These are phyloP conservation scores for Alternaria dauci DNA, from an alignment of 2,329 filamentous ascomycete genomes.

Conservation along the genomic window DNA sequence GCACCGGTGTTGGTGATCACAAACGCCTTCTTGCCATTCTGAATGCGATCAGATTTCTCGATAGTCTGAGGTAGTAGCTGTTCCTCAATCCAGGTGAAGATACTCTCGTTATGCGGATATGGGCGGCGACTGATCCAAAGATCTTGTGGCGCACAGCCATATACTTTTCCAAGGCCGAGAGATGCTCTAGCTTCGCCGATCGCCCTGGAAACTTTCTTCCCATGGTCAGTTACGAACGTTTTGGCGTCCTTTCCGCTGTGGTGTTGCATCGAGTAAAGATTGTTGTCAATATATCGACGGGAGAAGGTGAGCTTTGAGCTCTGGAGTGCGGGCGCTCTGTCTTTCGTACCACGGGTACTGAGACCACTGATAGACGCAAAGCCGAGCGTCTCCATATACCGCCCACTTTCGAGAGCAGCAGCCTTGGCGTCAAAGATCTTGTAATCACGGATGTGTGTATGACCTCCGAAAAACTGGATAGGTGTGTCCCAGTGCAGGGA, in stretches of 20 bases:
- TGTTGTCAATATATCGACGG: slow-evolving; percentile 92
- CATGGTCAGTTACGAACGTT: slow-evolving; percentile 79
- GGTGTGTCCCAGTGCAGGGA: slow-evolving; percentile 79
- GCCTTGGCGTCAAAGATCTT: slow-evolving; percentile 79
- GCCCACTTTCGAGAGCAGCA: slow-evolving; percentile 82
- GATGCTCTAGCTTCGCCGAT: slow-evolving; percentile 75
- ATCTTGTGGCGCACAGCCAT: slow-evolving; percentile 83
- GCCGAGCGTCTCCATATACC: slow-evolving; percentile 94
- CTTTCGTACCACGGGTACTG: slow-evolving; percentile 51
- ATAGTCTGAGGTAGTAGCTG: slow-evolving; percentile 76
- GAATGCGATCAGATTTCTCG: slow-evolving; percentile 50
- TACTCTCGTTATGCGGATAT: slow-evolving; percentile 76
- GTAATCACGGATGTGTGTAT: slow-evolving; percentile 88
- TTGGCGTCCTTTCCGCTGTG: slow-evolving; percentile 77
- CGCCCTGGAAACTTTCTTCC: slow-evolving; percentile 72
- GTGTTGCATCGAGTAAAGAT: slow-evolving; percentile 82
- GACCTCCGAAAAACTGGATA: slow-evolving; percentile 91
- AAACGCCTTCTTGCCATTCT: slow-evolving; percentile 68
- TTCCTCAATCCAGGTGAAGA: slow-evolving; percentile 82
- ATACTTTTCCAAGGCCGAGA: slow-evolving; percentile 74
- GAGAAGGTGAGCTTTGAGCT: slow-evolving; percentile 66
- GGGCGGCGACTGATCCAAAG: slow-evolving; percentile 83
- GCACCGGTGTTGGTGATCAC: slow-evolving; percentile 88
- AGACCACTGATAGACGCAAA: slow-evolving; percentile 86
- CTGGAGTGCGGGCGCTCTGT: slow-evolving; percentile 24